These are phyloP conservation scores for Exophiala sp. DNA, from an alignment of 2,329 filamentous ascomycete species.

Conservation along the genomic window DNA sequence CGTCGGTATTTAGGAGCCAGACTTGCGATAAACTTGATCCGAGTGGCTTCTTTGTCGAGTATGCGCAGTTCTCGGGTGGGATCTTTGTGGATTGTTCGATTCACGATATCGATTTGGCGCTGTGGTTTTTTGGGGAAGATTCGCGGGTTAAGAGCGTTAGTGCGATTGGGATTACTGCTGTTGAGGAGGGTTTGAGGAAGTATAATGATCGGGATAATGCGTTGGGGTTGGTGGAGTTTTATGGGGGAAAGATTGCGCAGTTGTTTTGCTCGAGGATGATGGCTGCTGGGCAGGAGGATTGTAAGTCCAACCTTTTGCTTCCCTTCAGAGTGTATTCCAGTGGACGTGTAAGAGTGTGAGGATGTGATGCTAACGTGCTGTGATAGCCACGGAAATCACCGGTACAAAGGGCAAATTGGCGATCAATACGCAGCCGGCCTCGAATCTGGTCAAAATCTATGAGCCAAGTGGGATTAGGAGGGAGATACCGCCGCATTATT, in stretches of 20 bases:
- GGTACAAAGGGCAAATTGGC: constrained; percentile 63
- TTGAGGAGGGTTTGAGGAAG: constrained; percentile 56
- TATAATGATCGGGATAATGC: constrained; percentile 62
- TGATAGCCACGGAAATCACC: constrained; percentile 56
- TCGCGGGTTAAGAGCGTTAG: constrained; percentile 54
- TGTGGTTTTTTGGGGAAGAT: constrained; percentile 61
- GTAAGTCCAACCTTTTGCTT: no score
- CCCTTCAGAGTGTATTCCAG: no score
- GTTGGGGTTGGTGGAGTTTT: constrained; percentile 64
- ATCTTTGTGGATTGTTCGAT: constrained; percentile 70
- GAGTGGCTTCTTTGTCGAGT: constrained; percentile 64
- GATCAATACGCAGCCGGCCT: constrained; percentile 57
- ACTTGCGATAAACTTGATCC: constrained; percentile 66
- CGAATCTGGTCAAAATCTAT: constrained; percentile 55
- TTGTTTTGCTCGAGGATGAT: constrained; percentile 65
- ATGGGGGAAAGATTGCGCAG: constrained; percentile 60
- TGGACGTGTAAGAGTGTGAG: no score
- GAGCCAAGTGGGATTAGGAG: constrained; percentile 53
- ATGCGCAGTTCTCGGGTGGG: constrained; percentile 62
- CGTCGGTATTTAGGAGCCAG: constrained; percentile 61
- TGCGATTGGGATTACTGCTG: constrained; percentile 57
- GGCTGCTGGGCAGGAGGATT: constrained; percentile 63
- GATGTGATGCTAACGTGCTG: neutral
- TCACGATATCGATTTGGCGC: constrained; percentile 65
- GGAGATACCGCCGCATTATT: constrained; percentile 61